These are phyloP conservation scores for Monilinia fructigena DNA, from an alignment of 2,329 filamentous ascomycete species.

Conservation along the genomic window DNA sequence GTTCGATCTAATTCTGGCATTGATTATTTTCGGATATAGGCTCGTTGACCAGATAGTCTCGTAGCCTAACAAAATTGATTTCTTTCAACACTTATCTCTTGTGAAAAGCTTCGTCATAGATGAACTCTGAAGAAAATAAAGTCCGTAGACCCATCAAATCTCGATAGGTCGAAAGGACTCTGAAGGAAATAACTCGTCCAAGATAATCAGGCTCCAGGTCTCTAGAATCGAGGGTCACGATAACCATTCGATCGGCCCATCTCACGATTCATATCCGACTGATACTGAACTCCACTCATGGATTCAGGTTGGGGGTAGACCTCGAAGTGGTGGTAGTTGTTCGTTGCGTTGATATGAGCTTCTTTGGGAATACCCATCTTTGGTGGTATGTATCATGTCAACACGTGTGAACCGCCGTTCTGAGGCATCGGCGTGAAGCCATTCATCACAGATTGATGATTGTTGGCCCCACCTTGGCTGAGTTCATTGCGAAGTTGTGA, in stretches of 20 bases:
- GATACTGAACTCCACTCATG: slow-evolving; percentile 66
- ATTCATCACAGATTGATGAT: slow-evolving; percentile 24
- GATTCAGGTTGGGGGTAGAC: slow-evolving; percentile 49
- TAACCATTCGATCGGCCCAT: slow-evolving; percentile 13
- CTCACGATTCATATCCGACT: slow-evolving; percentile 24
- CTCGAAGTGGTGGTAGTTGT: slow-evolving; percentile 40
- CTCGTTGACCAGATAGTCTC: not conserved
- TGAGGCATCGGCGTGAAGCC: slow-evolving; percentile 23
- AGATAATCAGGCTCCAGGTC: not conserved
- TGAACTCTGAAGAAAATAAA: not conserved
- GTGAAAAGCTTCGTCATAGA: not conserved
- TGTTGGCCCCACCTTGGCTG: slow-evolving; percentile 41
- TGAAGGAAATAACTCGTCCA: not conserved
- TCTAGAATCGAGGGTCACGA: slow-evolving; percentile 21
- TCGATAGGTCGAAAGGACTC: not conserved
- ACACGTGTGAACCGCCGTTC: slow-evolving; percentile 24
- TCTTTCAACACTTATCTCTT: not conserved
- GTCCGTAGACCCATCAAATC: not conserved
- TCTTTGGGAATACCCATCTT: slow-evolving; percentile 15
- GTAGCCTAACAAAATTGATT: not conserved
- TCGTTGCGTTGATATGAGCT: slow-evolving; percentile 25
- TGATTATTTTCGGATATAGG: not conserved
- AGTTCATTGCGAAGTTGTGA: slow-evolving; percentile 37
- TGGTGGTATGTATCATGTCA: slow-evolving; percentile 16
- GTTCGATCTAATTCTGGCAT: not conserved